Evolutionary conservation across 257 asterid species (phyloP), one percentile per base, ranked within the genome.

Genomic region (Solanum piurae): DNA sequence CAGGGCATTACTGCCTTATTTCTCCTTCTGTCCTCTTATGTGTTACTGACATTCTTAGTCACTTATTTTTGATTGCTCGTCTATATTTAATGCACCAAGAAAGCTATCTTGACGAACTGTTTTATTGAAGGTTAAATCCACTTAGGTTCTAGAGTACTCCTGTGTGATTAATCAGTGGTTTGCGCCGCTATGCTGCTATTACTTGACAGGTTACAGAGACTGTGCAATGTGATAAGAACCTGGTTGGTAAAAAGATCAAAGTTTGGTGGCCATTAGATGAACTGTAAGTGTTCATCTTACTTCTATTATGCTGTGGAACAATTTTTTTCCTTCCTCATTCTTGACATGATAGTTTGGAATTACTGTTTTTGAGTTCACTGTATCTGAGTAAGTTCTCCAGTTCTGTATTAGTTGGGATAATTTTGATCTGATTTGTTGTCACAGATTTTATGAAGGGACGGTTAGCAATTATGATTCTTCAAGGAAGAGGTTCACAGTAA

Each of bases 191-290:
- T 29, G 21, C 71, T 49, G 12, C 31, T 82, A 16, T 31, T 49
- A 29, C 44, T 82, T 88, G 75, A 87, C 91, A 97, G 99, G 95
- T 90, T 72, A 91, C 94, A 52, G 95, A 73, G 87, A 68, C 84
- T 55, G 31, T 21, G 44, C 92, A 90, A 88, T 88, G 86, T 20
- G 98, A 91, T 49, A 88, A 93, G 91, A 90, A 89, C 88, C 89
- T 96, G 91, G 94, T 96, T 89, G 98, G 99, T 89, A 88, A 93
- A 75, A 95, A 88, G 91, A 93, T 97, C 86, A 95, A 90, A 91
- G 98, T 97, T 84, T 97, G 94, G 95, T 97, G 99, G 99, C 99
- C 99, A 1, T 37, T 88, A 29, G 99, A 97, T 94, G 83, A 64
- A 29, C 13, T 2, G 99, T 97, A 92, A 94, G 99, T 90, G 88